phyloP scores from a whole-genome alignment of 1,284 basidiomycete genomes.

The Agaricales sp. region DNA sequence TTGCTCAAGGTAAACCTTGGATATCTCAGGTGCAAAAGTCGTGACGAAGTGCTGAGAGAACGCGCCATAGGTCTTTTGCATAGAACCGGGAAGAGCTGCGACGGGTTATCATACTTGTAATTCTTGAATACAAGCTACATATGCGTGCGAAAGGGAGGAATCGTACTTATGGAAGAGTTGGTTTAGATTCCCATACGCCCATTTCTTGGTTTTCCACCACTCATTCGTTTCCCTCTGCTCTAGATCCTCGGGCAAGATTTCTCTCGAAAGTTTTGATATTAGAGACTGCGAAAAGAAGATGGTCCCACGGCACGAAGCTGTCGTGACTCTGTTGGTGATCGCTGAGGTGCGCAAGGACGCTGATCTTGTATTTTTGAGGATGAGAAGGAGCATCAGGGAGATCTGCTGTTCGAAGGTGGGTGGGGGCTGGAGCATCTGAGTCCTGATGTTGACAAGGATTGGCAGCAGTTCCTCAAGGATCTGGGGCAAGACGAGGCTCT shows the following conservation, averaged over 20 bases:
- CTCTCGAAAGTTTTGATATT: slow-evolving; percentile 55
- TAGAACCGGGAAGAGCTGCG: slow-evolving; percentile 67
- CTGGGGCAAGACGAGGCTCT: too few species aligned
- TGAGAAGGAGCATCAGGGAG: slow-evolving; percentile 70
- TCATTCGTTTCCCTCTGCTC: slow-evolving; percentile 68
- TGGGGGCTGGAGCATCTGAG: slow-evolving; percentile 49
- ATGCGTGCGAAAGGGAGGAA: too few species aligned
- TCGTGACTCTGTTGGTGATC: slow-evolving; percentile 64
- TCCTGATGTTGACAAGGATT: slow-evolving; percentile 58
- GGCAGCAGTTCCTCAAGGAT: slow-evolving; percentile 63
- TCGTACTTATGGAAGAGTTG: slow-evolving; percentile 62
- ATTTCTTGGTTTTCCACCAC: slow-evolving; percentile 89
- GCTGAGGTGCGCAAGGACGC: slow-evolving; percentile 62
- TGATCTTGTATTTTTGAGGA: slow-evolving; percentile 74
- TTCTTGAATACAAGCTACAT: too few species aligned
- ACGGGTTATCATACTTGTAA: slow-evolving; percentile 75
- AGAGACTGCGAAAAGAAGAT: slow-evolving; percentile 69
- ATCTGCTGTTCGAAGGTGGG: slow-evolving; percentile 54
- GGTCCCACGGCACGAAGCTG: slow-evolving; percentile 76
- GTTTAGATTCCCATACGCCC: slow-evolving; percentile 72
- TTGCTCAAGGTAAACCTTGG: slow-evolving; percentile 69
- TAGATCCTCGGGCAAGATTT: slow-evolving; percentile 56
- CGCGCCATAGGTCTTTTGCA: slow-evolving; percentile 55
- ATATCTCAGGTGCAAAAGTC: slow-evolving; percentile 75
- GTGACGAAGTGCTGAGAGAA: slow-evolving; percentile 75